Evolutionary conservation across 768 basidiomycete species (phyloP), one percentile per base, ranked within the genome.

Genomic region (Suillus sp.): DNA sequence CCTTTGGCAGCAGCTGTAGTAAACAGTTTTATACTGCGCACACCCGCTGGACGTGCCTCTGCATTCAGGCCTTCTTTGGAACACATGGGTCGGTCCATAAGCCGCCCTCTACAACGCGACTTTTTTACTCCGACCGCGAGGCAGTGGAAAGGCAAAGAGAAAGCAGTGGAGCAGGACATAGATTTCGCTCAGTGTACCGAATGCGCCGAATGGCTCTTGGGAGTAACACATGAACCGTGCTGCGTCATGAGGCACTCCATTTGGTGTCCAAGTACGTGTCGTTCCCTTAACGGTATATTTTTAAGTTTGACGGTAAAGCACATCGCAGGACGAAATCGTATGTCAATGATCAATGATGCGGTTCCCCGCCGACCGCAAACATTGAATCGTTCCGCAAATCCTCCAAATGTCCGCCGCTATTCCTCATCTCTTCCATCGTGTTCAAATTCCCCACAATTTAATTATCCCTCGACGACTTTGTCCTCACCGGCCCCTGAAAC

Each of bases 121-220:
- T 86, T 87, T 72, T 87, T 86, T 67, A 83, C 80, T 3, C 87
- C 88, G 11, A 75, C 75, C 35, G 81, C 86, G 10, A 77, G 82
- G 62, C 78, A 77, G 60, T 75, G 71, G 59, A 88, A 85, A 69
- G 85, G 84, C 37, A 88, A 88, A 73, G 83, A 79, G 68, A 83
- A 77, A 68, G 80, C 77, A 25, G 64, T 69, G 54, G 70, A 75
- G 50, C 62, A 68, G 40, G 65, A 71, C 56, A 53, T 70, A 56
- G 73, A 74, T 37, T 76, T 73, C 57, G 71, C 65, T 20, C 70
- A 77, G 55, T 78, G 75, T 22, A 38, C 56, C 18, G 56, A 57
- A 38, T 57, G 56, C 13, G 38, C 56, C 14, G 56, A 57, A 40
- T 57, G 56, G 56, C 38, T 57, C 25, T n/a, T 57, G 38, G 56